Evolutionary conservation across 116 monocot genomes (phyloP).

Genomic region (Papilionanthe hybrid): DNA sequence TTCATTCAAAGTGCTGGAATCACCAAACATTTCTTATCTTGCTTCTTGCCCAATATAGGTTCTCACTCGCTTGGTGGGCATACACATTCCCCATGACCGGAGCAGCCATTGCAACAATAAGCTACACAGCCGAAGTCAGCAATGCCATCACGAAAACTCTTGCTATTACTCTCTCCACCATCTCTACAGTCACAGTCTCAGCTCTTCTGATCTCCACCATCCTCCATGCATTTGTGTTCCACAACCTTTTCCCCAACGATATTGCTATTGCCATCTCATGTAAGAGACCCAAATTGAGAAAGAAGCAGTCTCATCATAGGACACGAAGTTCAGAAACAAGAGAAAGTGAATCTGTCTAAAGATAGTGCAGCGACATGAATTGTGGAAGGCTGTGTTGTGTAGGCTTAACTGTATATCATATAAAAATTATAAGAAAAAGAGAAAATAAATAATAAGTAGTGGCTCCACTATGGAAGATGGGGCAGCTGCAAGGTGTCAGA

Average conservation of each 20-base stretch:
- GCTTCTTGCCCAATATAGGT: slow-evolving; percentile 16
- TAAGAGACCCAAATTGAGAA: slow-evolving; percentile 32
- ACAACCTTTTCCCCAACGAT: slow-evolving; percentile 76
- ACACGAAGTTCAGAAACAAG: background rate
- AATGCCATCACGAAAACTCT: slow-evolving; percentile 42
- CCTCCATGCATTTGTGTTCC: slow-evolving; percentile 59
- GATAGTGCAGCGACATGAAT: background rate
- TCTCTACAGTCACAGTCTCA: slow-evolving; percentile 60
- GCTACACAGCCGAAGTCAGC: slow-evolving; percentile 48
- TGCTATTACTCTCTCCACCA: slow-evolving; percentile 37
- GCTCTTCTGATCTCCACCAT: slow-evolving; percentile 50
- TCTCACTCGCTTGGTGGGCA: slow-evolving; percentile 94
- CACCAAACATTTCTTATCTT: too few species aligned
- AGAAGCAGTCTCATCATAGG: slow-evolving; percentile 22
- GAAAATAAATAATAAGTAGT: too few species aligned
- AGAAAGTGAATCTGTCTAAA: slow-evolving; percentile 1
- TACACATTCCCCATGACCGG: slow-evolving; percentile 86
- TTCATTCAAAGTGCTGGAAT: background rate
- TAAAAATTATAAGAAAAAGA: too few species aligned
- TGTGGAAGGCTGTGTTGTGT: too few species aligned
- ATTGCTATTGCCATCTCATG: slow-evolving; percentile 55
- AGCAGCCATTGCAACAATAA: slow-evolving; percentile 60
- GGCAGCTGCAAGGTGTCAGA: too few species aligned
- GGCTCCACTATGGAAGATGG: too few species aligned
- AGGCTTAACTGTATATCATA: too few species aligned